phyloP scores from a whole-genome alignment of 441 rosid species.

The Biscutella auriculata region DNA sequence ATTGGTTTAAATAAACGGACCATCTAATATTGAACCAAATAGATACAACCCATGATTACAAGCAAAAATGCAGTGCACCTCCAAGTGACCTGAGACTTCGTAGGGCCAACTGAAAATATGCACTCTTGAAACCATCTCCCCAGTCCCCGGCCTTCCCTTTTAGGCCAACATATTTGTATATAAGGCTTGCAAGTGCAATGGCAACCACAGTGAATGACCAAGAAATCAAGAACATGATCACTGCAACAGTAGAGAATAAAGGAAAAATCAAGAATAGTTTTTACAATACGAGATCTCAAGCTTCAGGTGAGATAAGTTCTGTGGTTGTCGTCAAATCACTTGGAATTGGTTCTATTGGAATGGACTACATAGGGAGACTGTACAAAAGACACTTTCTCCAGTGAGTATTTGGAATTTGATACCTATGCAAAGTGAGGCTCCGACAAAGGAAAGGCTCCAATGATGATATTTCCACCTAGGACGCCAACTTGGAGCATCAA shows the following conservation, averaged over 20 bases:
- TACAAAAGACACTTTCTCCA: neutral
- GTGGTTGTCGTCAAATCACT: neutral
- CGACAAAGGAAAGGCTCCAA: constrained; percentile 94
- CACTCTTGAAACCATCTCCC: constrained; percentile 99
- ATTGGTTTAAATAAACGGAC: neutral
- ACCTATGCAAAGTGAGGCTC: constrained; percentile 90
- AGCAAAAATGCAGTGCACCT: constrained; percentile 37
- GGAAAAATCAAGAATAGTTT: constrained; percentile 7
- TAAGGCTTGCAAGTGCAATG: constrained; percentile 92
- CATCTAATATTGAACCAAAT: neutral
- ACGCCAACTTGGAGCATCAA: constrained; percentile 99
- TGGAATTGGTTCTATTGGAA: neutral
- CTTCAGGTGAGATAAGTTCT: neutral
- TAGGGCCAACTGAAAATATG: constrained; percentile 96
- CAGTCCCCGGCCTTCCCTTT: constrained; percentile 99
- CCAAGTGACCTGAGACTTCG: constrained; percentile 97
- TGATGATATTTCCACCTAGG: constrained; percentile 99
- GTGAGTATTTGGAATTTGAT: constrained; percentile 13
- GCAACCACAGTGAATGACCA: constrained; percentile 91
- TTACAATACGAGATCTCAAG: neutral
- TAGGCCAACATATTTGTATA: constrained; percentile 90
- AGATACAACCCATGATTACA: neutral
- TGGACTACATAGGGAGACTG: neutral
- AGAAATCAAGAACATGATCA: constrained; percentile 98
- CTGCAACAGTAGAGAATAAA: constrained; percentile 38